Evolutionary conservation across 768 basidiomycete species (phyloP), one percentile per base, ranked within the genome.

Genomic region (Boletus sp.): DNA sequence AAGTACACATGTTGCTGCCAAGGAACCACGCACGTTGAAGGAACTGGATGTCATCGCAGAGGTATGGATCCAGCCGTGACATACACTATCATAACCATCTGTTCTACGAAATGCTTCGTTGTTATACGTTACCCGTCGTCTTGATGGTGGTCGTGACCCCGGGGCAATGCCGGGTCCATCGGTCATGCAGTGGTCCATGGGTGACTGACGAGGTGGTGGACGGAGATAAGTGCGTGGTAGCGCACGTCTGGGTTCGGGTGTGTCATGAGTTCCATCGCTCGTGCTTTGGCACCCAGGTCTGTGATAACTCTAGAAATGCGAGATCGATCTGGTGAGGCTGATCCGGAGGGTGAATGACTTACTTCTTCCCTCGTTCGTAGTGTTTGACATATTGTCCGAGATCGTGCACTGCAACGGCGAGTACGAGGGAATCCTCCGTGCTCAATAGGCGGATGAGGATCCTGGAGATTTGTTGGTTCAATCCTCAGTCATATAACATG

Each of bases 351-450:
- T 7, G 5, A 14, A 30, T 33, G 3, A 68, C 88, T 59, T 63
- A 97, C 96, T 87, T 93, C 78, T 96, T 96, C 24, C 94, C 95
- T 50, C 86, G 81, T 56, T 98, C 94, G 59, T 84, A 90, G 71
- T 92, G 87, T 69, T 90, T 94, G 58, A 98, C 89, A 68, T 94
- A 98, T 68, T 95, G 91, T 4, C 94, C 96, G 17, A 98, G 72
- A 71, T 99, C 97, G 67, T 94, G 92, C 3, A 87, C 86, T 1
- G 95, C 94, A 18, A 99, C 94, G 5, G 94, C 93, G 7, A 98
- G 83, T 0, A 93, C 90, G 14, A 82, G 63, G 1, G 92, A 79
- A 60, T 98, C 92, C 2, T 75, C 76, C 6, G 83, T 78, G 52
- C 80, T 80, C 55, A 98, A 73, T 1, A 97, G 73, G 46, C 79